A percentile compares a stretch with the other conserved stretches of the same genome.
These are phyloP conservation scores for Trichosporon sp. DNA, from an alignment of 1,284 basidiomycete species.

Conservation along the genomic window DNA sequence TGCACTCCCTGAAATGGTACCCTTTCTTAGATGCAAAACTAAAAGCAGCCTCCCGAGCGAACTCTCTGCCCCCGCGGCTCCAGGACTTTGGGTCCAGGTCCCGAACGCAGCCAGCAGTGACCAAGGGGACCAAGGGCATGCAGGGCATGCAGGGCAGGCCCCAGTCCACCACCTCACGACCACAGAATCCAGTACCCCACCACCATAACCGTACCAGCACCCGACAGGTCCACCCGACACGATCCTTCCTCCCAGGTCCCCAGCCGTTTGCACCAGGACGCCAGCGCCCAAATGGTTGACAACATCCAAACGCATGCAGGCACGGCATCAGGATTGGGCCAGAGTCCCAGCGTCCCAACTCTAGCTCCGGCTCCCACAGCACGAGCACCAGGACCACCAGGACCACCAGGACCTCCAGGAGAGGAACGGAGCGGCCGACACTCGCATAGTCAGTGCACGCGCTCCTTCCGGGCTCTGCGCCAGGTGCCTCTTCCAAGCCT, in stretches of 20 bases:
- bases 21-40: neutral
- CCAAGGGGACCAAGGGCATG: neutral
- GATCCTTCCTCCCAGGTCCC: neutral
- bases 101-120: neutral
- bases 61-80: slow-evolving; percentile 19
- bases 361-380: neutral
- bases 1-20: slow-evolving; percentile 6
- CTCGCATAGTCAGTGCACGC: neutral
- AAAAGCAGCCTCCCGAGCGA: slow-evolving; percentile 17
- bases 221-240: neutral
- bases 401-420: too few species aligned
- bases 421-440: neutral
- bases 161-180: neutral
- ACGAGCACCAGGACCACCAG: neutral
- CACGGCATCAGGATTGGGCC: neutral
- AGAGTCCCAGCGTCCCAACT: neutral
- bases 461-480: neutral
- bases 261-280: slow-evolving; percentile 4
- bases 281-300: neutral
- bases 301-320: neutral
- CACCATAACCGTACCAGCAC: neutral
- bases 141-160: neutral
- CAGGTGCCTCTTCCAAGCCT: too few species aligned
- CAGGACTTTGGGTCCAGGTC: slow-evolving; percentile 20
- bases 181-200: slow-evolving; percentile 5